Conservation (phyloP, 371 early-diverging fungal species). For the Sporodiniella umbellata region DNA sequence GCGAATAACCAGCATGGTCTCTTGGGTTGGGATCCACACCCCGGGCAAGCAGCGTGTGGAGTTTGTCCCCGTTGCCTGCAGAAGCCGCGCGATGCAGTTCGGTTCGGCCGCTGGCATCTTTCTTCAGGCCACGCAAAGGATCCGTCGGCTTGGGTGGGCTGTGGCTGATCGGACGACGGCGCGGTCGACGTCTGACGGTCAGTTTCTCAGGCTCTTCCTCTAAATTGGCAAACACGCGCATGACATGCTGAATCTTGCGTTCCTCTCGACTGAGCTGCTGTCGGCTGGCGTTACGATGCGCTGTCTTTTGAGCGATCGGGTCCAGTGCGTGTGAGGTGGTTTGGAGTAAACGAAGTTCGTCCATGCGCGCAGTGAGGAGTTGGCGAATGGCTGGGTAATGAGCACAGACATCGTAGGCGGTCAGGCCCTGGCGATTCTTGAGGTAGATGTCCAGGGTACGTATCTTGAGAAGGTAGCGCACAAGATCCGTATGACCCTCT, state of each 20-base stretch:
- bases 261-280: constrained; percentile 75
- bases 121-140: no score
- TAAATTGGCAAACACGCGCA: constrained; percentile 25
- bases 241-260: constrained; percentile 64
- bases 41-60: constrained; percentile 49
- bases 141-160: no score
- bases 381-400: constrained; percentile 32
- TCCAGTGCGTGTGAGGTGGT: constrained; percentile 28
- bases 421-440: constrained; percentile 53
- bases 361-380: constrained; percentile 36
- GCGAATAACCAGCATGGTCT: constrained; percentile 77
- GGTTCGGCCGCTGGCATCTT: constrained; percentile 55
- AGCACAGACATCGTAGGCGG: constrained; percentile 54
- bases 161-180: no score
- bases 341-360: constrained; percentile 39
- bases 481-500: constrained; percentile 55
- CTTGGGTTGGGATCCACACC: constrained; percentile 72
- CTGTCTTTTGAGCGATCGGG: constrained; percentile 35
- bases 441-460: no score
- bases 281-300: constrained; percentile 32
- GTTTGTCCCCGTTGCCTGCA: constrained; percentile 45
- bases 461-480: constrained; percentile 53
- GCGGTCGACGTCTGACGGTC: no score
- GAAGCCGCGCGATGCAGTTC: constrained; percentile 52
- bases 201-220: constrained; percentile 5